Evolutionary conservation across 352 stramenopile species (phyloP), one percentile per base, ranked within the genome.

Genomic region (Pythium insidiosum): DNA sequence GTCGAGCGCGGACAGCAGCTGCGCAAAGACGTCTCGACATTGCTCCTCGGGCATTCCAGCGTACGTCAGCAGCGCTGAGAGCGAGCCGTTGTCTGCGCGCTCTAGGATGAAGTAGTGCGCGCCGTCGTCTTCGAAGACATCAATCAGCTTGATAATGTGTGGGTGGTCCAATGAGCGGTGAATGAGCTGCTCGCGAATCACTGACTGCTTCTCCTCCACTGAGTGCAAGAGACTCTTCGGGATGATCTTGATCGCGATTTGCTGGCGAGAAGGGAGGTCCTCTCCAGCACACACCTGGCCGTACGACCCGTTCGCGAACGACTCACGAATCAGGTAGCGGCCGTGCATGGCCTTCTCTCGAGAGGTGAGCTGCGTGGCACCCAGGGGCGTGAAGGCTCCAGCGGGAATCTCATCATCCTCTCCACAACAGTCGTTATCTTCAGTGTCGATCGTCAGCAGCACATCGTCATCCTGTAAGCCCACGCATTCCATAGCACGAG

Each of bases 71-170:
- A 75, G 53, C 12, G 68, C 60, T 29, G 74, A 69, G 10, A 88
- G 58, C 19, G 67, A 60, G 16, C 72, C 72, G 20, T 66, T 73
- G 39, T 79, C 67, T 15, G 74, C 74, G 15, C 71, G 71, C 46
- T 88, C 72, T 28, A 85, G 39, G 40, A 88, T 77, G 35, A 88
- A 84, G 45, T 84, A 88, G 56, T 88, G 69, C 38, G 74, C 74
- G 15, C 63, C 64, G 3, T 88, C 72, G 39, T 88, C 74, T 51
- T 88, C 72, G 39, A 75, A 88, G 34, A 76, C 63, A 33, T 88
- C 74, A 38, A 85, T 64, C 36, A 88, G 68, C 43, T 82, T 80
- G 50, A 88, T 73, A 54, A 88, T 85, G 47, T 88, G 58, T 16
- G 74, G 72, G 42, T 88, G 74, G 44, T 74, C 50, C 30, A 84